These are phyloP conservation scores for Fusarium phyllophilum DNA, from an alignment of 2,329 filamentous ascomycete genomes.

Conservation along the genomic window DNA sequence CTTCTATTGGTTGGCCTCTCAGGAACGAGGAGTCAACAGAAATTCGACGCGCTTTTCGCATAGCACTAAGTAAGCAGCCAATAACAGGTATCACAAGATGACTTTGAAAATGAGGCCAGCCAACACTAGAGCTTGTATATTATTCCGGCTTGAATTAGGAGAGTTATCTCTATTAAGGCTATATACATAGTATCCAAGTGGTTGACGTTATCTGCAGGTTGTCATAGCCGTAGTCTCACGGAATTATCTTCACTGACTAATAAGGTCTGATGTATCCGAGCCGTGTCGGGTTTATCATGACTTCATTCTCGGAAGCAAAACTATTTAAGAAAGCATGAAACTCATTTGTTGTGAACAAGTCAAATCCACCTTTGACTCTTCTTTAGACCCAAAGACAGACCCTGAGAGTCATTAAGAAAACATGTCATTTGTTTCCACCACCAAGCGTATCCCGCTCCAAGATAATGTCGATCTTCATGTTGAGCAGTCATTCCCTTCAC, in stretches of 20 bases:
- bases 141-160: no score
- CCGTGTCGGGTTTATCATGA: accelerated
- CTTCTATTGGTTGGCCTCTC: neutral
- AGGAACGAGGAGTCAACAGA: accelerated
- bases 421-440: neutral
- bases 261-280: neutral
- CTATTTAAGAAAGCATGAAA: accelerated
- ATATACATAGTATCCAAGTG: no score
- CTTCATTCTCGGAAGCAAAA: accelerated
- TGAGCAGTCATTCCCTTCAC: accelerated
- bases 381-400: no score
- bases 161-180: no score
- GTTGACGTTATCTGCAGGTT: no score
- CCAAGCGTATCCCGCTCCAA: neutral
- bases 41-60: accelerated
- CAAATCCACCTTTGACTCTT: neutral
- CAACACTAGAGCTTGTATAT: neutral
- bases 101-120: neutral
- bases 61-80: neutral
- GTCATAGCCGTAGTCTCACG: no score
- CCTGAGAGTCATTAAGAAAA: accelerated
- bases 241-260: no score
- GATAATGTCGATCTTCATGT: accelerated
- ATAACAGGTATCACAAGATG: neutral
- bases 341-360: accelerated